Conservation (phyloP, 139 green algal genomes). For the Desmodesmus armatus region DNA sequence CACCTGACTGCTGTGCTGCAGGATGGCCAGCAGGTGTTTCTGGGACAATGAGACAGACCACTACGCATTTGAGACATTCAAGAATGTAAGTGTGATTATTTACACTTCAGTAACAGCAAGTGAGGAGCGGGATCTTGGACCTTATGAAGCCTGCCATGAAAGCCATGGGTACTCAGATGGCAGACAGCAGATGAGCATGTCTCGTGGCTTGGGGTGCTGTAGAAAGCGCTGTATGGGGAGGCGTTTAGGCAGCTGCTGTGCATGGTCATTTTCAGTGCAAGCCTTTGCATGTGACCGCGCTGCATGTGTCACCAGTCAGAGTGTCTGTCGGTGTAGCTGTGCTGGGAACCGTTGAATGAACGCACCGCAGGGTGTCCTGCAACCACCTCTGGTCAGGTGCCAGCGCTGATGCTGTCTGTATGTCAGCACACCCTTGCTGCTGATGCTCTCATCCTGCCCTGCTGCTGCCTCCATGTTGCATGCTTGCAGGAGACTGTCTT, state of each 20-base stretch:
- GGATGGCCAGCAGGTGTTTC: slow-evolving; percentile 77
- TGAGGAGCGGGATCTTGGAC: background rate
- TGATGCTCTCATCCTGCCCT: background rate
- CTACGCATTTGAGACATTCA: slow-evolving; percentile 77
- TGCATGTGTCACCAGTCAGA: no score
- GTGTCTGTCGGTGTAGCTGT: no score
- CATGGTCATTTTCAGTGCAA: no score
- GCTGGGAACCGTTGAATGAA: no score
- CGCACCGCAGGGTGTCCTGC: no score
- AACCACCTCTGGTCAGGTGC: no score
- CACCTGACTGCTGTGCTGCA: slow-evolving; percentile 35
- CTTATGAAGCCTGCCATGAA: background rate
- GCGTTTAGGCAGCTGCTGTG: no score
- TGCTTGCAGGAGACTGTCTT: slow-evolving; percentile 73
- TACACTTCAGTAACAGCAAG: background rate
- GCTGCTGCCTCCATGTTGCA: background rate
- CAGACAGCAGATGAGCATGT: background rate
- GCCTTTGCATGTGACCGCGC: no score
- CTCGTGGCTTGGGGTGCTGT: no score
- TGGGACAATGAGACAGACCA: slow-evolving; percentile 83
- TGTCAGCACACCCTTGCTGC: background rate
- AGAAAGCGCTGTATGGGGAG: no score
- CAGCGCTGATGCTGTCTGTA: no score
- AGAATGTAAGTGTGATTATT: slow-evolving; percentile 64
- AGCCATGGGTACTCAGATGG: background rate